Percentiles rank a stretch among this genome's conserved stretches.
Evolutionary conservation across 371 early-diverging fungal species (phyloP).

Genomic region (Mycotypha africana): DNA sequence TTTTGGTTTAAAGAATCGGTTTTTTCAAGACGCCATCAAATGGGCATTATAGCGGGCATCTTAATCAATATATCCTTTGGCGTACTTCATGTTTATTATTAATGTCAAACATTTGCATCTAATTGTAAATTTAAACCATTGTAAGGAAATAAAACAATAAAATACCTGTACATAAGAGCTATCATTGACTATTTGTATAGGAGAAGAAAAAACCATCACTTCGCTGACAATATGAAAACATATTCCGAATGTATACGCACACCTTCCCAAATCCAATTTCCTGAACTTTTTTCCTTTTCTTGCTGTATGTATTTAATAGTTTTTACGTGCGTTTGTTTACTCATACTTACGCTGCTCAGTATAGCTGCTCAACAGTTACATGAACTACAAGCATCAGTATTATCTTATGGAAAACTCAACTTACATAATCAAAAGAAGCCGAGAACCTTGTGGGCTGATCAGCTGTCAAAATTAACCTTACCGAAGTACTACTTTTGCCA

Average conservation of each 20-base stretch:
- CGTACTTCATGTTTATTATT: constrained; percentile 52
- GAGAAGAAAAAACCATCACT: no score
- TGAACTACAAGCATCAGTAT: constrained; percentile 27
- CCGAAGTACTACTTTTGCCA: constrained; percentile 65
- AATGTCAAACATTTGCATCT: not conserved
- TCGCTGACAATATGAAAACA: no score
- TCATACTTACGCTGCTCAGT: constrained; percentile 11
- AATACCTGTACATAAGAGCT: no score
- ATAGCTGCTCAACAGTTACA: constrained; percentile 23
- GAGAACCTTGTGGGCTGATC: constrained; percentile 5
- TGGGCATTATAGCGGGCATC: constrained; percentile 65
- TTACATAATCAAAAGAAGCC: constrained; percentile 23
- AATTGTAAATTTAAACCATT: not conserved
- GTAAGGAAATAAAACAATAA: no score
- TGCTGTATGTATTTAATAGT: constrained; percentile 14
- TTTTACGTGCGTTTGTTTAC: constrained; percentile 21
- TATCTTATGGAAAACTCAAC: constrained; percentile 41
- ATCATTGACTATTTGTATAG: no score
- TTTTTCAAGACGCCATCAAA: constrained; percentile 61
- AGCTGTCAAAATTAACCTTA: constrained; percentile 36
- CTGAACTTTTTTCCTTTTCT: not conserved
- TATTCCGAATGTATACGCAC: no score
- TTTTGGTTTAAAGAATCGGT: constrained; percentile 68
- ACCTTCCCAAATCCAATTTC: not conserved
- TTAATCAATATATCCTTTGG: constrained; percentile 65